Evolutionary conservation across 257 asterid genomes (phyloP), one percentile per base, ranked within the genome.

Genomic region (Solanum arcanum): DNA sequence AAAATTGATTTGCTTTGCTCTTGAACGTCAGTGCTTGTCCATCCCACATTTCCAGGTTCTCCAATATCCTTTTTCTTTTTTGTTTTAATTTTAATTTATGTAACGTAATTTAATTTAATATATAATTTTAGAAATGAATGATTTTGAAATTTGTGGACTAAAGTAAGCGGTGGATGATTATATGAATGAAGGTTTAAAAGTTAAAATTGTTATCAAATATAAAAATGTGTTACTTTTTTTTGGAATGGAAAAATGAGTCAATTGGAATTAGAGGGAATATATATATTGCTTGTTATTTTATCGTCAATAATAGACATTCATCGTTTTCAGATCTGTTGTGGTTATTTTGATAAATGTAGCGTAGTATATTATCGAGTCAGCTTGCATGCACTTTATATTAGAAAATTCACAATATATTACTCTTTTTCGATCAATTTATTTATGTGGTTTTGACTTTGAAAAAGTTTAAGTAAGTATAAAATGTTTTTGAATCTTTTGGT

Each of bases 41-140:
- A 52, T 52, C 62, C 64, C n/a, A 56, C 64, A 56, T 56, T 18
- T 56, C n/a, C 64, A 56, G 64, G 64, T 56, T 56, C 0, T 56
- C 64, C 2, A 7, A 56, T 18, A 56, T 56, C 64, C 10, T 31
- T 31, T 3, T 31, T 31, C 1, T 0, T 13, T 3, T 7, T 18
- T 56, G 2, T 0, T 11, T 33, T 33, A 33, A 33, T 18, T 56
- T 7, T 1, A 0, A 56, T 56, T 18, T 56, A 18, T 56, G 0
- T 56, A 1, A 18, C 0, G 4, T 18, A 56, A 0, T 56, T 18
- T 56, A 11, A 56, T 56, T 56, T 18, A n/a, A 56, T 1, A 56
- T 16, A 7, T 56, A 18, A 18, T 52, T 52, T 52, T 18, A 56
- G 0, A 56, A 52, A 52, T 16, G 18, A 52, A 52, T 52, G 6